phyloP scores from a whole-genome alignment of 331 rosid species.

The Erythrophleum ivorense region DNA sequence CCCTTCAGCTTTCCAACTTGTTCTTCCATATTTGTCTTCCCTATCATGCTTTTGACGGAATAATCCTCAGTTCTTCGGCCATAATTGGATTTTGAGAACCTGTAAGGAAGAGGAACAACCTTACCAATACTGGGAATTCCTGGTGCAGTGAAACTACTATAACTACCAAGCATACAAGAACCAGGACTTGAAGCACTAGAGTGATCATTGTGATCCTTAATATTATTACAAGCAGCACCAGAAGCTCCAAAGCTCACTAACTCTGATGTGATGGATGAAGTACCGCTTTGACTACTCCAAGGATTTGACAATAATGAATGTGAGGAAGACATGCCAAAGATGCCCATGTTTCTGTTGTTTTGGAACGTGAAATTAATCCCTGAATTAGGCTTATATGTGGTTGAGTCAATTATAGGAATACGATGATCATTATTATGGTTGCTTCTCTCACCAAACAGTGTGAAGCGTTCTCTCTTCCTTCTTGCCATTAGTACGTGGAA shows the following conservation, averaged over 20 bases:
- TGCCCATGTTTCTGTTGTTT: conserved; percentile 16
- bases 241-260: conserved; percentile 12
- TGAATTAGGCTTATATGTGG: neutral
- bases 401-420: neutral
- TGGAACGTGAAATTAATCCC: conserved; percentile 7
- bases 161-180: conserved; percentile 36
- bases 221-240: neutral
- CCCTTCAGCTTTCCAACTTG: conserved; percentile 28
- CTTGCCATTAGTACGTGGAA: conserved; percentile 61
- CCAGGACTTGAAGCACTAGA: conserved; percentile 31
- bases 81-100: conserved; percentile 26
- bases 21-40: conserved; percentile 8
- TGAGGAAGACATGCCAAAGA: conserved; percentile 11
- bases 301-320: neutral
- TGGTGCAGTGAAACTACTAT: conserved; percentile 40
- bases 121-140: conserved; percentile 47
- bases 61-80: conserved; percentile 13
- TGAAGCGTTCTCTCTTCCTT: conserved; percentile 43
- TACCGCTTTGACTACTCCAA: conserved; percentile 22
- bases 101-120: conserved; percentile 40
- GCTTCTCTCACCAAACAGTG: conserved; percentile 31
- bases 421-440: neutral
- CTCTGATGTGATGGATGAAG: conserved; percentile 38
- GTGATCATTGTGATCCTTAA: conserved; percentile 1
- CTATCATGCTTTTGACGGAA: neutral